These are phyloP conservation scores for Vigna unguiculata DNA, from an alignment of 306 rosid species.

Conservation along the genomic window DNA sequence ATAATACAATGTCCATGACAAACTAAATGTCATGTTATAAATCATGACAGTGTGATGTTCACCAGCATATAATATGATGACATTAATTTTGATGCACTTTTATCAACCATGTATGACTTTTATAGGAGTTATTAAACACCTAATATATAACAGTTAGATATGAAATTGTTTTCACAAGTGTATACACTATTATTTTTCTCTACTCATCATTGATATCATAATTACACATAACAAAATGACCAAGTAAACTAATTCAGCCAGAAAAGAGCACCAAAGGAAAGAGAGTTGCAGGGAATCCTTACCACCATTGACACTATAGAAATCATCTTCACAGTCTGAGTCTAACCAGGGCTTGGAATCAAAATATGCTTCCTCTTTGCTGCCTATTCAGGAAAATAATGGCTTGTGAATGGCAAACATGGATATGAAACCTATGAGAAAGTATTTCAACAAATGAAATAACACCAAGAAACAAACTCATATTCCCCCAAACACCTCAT, in stretches of 20 bases:
- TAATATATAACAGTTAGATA: neutral
- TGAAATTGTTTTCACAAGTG: neutral
- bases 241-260: neutral
- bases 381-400: slow-evolving; percentile 55
- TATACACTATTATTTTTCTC: neutral
- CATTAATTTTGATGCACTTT: neutral
- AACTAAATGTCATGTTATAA: slow-evolving; percentile 1
- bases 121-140: neutral
- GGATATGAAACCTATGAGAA: neutral
- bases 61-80: neutral
- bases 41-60: neutral
- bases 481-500: neutral
- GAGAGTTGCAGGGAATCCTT: slow-evolving; percentile 46
- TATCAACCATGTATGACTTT: neutral
- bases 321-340: slow-evolving; percentile 94
- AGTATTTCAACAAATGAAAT: slow-evolving; percentile 9
- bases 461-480: neutral
- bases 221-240: neutral
- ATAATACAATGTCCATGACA: slow-evolving; percentile 2
- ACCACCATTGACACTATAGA: slow-evolving; percentile 96
- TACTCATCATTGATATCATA: slow-evolving; percentile 11
- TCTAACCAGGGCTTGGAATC: slow-evolving; percentile 89
- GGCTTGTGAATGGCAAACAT: neutral
- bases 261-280: slow-evolving; percentile 20
- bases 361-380: slow-evolving; percentile 88